Conservation (phyloP, 2,329 filamentous ascomycete species). For the Botryotinia narcissicola region DNA sequence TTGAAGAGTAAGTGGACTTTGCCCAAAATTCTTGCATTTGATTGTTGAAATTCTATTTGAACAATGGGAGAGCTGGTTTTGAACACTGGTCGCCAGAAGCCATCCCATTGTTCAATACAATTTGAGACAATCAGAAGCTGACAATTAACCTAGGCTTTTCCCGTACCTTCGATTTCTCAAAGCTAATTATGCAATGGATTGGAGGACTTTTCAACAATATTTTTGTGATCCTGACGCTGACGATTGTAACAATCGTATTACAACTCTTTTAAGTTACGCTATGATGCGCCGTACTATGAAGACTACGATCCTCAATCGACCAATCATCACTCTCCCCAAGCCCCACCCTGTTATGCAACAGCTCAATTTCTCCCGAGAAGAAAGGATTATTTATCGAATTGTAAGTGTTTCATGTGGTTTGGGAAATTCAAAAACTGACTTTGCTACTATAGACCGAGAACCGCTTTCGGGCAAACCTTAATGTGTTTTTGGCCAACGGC, state of each 20-base stretch:
- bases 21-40: neutral
- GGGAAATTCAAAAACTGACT: conserved; percentile 20
- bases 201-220: conserved; percentile 33
- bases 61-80: neutral
- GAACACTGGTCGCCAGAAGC: neutral
- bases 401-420: conserved; percentile 43
- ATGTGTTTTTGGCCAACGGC: conserved; percentile 29
- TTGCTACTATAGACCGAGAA: conserved; percentile 40
- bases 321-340: conserved; percentile 53
- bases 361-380: conserved; percentile 51
- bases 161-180: conserved; percentile 38
- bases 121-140: conserved; percentile 12
- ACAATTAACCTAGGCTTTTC: conserved; percentile 31
- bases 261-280: conserved; percentile 38
- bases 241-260: conserved; percentile 29
- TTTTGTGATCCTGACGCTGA: conserved; percentile 34
- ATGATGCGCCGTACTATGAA: conserved; percentile 56
- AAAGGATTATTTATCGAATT: conserved; percentile 53
- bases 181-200: conserved; percentile 34
- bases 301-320: conserved; percentile 51
- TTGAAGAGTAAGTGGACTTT: conserved; percentile 34
- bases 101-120: neutral
- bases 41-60: neutral
- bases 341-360: conserved; percentile 44
- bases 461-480: conserved; percentile 34